Evolutionary conservation across 495 filamentous ascomycete species (phyloP).

Genomic region (Talaromyces proteolyticus): DNA sequence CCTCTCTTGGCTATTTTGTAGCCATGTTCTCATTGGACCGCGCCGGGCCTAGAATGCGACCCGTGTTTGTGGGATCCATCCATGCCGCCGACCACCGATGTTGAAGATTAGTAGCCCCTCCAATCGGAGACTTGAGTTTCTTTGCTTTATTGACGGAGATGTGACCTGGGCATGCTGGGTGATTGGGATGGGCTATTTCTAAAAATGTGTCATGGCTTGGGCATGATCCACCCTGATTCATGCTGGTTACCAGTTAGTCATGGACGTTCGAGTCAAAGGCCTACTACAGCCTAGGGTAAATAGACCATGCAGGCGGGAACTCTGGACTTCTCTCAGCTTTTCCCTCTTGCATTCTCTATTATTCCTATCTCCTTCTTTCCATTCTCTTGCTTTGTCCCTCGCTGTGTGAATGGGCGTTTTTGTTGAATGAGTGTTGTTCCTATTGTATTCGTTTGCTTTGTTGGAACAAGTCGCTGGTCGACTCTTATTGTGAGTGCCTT

Average conservation of each 20-base stretch:
- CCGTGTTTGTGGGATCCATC: no score
- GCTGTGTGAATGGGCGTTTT: slow-evolving; percentile 3
- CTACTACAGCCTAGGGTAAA: neutral
- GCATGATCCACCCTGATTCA: neutral
- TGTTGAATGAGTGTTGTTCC: slow-evolving; percentile 4
- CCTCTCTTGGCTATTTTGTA: neutral
- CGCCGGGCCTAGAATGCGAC: no score
- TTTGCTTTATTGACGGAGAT: no score
- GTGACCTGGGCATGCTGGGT: neutral
- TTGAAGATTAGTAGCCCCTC: no score
- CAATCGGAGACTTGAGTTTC: neutral
- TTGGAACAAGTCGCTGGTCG: neutral
- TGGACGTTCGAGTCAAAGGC: neutral
- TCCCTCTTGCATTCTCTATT: neutral
- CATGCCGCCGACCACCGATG: no score
- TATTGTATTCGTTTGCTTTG: neutral
- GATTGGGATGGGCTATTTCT: neutral
- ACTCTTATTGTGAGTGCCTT: neutral
- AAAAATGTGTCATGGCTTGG: neutral
- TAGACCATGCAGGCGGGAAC: neutral
- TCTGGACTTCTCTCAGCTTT: neutral
- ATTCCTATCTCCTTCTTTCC: slow-evolving; percentile 3
- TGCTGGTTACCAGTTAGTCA: no score
- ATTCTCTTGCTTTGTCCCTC: slow-evolving; percentile 3
- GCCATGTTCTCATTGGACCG: no score